Evolutionary conservation across 1,284 basidiomycete species (phyloP).

Genomic region (Tilletia horrida): DNA sequence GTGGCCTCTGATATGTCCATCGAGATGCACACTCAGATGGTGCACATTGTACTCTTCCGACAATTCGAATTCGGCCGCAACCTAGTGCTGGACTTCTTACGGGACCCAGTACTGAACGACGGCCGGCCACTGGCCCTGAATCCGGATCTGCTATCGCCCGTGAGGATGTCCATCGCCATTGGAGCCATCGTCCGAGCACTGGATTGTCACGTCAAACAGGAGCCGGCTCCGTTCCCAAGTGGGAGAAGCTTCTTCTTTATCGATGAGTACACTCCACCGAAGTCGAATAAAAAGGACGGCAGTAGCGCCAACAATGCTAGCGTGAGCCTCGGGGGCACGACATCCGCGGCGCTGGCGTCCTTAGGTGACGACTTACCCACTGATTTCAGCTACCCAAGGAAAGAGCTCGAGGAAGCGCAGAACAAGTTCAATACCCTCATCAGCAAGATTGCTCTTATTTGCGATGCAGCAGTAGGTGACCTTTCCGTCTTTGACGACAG

Average conservation of each 20-base stretch:
- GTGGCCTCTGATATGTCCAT: constrained; percentile 72
- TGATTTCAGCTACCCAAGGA: constrained; percentile 62
- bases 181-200: constrained; percentile 75
- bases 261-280: background rate
- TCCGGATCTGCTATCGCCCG: constrained; percentile 41
- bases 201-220: constrained; percentile 66
- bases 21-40: constrained; percentile 73
- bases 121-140: constrained; percentile 46
- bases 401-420: constrained; percentile 73
- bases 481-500: constrained; percentile 83
- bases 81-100: constrained; percentile 62
- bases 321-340: too few species aligned
- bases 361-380: constrained; percentile 63
- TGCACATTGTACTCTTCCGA: constrained; percentile 78
- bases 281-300: constrained; percentile 55
- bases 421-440: constrained; percentile 67
- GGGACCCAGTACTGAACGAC: constrained; percentile 33
- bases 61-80: constrained; percentile 84
- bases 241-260: constrained; percentile 64
- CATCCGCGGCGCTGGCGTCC: constrained; percentile 59
- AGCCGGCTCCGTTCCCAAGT: constrained; percentile 72
- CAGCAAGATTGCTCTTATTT: constrained; percentile 65
- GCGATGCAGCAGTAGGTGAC: constrained; percentile 68
- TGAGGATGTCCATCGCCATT: constrained; percentile 69
- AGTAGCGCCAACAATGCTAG: too few species aligned